phyloP scores from a whole-genome alignment of 1,284 basidiomycete species.

The Cryptococcus sp. region DNA sequence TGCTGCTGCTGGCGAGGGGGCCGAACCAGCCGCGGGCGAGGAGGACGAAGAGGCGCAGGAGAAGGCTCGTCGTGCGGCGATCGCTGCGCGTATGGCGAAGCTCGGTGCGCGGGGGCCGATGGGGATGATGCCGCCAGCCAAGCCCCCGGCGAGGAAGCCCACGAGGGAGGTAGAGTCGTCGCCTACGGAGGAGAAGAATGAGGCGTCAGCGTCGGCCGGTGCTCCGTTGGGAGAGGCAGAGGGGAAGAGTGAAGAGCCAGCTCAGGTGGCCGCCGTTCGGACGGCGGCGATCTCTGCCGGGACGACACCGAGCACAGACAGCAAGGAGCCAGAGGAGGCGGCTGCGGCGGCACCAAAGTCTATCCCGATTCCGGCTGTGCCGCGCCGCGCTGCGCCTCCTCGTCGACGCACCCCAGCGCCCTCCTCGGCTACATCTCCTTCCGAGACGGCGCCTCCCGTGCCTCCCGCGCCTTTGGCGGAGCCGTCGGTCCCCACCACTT shows the following conservation, averaged over 20 bases:
- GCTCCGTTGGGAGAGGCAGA: conserved; percentile 1
- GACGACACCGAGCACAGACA: not conserved
- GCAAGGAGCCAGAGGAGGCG: not conserved
- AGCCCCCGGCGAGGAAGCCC: conserved; percentile 26
- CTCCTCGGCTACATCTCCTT: conserved; percentile 3
- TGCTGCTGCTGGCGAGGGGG: conserved; percentile 29
- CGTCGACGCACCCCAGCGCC: conserved; percentile 23
- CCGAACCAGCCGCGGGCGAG: conserved; percentile 27
- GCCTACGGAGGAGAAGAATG: conserved; percentile 9
- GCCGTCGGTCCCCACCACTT: not conserved
- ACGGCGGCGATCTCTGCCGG: not conserved
- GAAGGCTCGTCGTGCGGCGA: conserved; percentile 51
- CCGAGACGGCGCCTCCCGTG: not conserved
- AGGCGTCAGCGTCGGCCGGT: not conserved
- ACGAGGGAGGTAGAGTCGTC: conserved; percentile 34
- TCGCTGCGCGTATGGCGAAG: conserved; percentile 53
- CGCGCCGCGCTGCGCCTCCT: conserved; percentile 41
- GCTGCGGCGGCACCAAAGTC: conserved; percentile 24
- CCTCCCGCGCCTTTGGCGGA: not conserved
- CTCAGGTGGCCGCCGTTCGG: too few relatives aligned
- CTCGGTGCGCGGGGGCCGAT: conserved; percentile 51
- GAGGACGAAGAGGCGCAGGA: conserved; percentile 49
- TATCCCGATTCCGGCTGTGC: conserved; percentile 41
- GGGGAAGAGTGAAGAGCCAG: not conserved
- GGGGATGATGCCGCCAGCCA: conserved; percentile 40